These are phyloP conservation scores for Curvularia sp. DNA, from an alignment of 2,329 filamentous ascomycete species.

Conservation along the genomic window DNA sequence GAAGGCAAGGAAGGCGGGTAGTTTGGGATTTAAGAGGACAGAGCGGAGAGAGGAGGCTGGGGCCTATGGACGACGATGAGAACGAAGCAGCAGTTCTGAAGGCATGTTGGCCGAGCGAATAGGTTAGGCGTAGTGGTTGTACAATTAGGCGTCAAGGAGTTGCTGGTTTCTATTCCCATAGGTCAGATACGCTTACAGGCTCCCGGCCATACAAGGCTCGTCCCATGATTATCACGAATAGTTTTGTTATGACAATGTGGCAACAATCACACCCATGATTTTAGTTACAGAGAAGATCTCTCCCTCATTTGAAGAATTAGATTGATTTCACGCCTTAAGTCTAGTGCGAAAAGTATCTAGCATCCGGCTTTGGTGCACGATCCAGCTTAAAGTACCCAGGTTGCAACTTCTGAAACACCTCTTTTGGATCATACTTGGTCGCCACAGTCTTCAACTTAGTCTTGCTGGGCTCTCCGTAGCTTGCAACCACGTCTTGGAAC, in stretches of 20 bases:
- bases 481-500: constrained; percentile 53
- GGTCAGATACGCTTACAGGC: neutral
- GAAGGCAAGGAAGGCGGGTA: constrained; percentile 39
- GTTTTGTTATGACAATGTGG: neutral
- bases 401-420: constrained; percentile 52
- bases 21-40: constrained; percentile 31
- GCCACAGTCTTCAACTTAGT: constrained; percentile 45
- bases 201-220: neutral
- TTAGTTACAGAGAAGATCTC: neutral
- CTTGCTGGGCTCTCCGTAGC: constrained; percentile 50
- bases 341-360: constrained; percentile 7
- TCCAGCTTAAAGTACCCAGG: constrained; percentile 57
- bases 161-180: neutral
- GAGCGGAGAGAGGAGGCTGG: constrained; percentile 46
- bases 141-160: neutral
- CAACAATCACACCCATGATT: neutral
- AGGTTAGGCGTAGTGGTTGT: neutral
- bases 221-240: neutral
- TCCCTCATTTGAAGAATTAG: neutral
- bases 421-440: constrained; percentile 51
- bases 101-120: neutral
- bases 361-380: constrained; percentile 9
- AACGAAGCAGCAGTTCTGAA: neutral
- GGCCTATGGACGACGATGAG: constrained; percentile 47
- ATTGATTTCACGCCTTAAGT: neutral